These are phyloP conservation scores for Aspergillus homomorphus DNA, from an alignment of 495 filamentous ascomycete genomes.

Conservation along the genomic window DNA sequence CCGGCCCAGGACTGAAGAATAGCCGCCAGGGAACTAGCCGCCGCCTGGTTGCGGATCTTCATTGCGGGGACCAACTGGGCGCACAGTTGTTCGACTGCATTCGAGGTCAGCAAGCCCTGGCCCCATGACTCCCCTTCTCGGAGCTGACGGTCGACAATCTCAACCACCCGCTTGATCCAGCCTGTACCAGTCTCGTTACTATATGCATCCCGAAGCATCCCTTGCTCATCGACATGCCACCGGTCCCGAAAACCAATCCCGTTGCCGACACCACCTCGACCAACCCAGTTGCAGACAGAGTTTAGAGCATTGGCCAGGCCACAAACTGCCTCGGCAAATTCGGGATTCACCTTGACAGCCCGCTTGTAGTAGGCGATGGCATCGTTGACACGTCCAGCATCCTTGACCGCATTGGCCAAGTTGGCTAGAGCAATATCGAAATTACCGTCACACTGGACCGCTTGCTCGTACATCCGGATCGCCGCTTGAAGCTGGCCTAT, in stretches of 20 bases:
- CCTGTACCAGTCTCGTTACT: conserved; percentile 60
- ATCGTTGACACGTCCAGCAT: conserved; percentile 87
- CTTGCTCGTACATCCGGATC: conserved; percentile 96
- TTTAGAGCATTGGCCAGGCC: conserved; percentile 94
- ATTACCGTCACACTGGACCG: conserved; percentile 82
- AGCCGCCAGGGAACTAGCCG: conserved; percentile 32
- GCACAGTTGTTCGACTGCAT: conserved; percentile 48
- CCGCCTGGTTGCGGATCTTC: conserved; percentile 28
- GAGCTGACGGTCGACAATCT: conserved; percentile 90
- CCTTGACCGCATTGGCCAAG: conserved; percentile 96
- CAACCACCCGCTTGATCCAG: conserved; percentile 93
- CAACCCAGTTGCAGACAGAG: conserved; percentile 94
- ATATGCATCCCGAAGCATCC: conserved; percentile 75
- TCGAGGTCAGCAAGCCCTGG: conserved; percentile 61
- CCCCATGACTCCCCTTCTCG: conserved; percentile 88
- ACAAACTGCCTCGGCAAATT: conserved; percentile 97
- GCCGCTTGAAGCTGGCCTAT: conserved; percentile 89
- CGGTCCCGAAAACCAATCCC: conserved; percentile 73
- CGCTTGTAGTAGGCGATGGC: conserved; percentile 90
- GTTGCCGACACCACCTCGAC: conserved; percentile 78
- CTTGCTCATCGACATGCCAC: conserved; percentile 90
- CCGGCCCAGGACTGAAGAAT: conserved; percentile 68
- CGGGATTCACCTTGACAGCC: conserved; percentile 85
- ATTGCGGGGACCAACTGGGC: conserved; percentile 41
- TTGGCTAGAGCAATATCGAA: conserved; percentile 98